These are phyloP conservation scores for Sporothrix curviconia DNA, from an alignment of 2,329 filamentous ascomycete species.

Conservation along the genomic window DNA sequence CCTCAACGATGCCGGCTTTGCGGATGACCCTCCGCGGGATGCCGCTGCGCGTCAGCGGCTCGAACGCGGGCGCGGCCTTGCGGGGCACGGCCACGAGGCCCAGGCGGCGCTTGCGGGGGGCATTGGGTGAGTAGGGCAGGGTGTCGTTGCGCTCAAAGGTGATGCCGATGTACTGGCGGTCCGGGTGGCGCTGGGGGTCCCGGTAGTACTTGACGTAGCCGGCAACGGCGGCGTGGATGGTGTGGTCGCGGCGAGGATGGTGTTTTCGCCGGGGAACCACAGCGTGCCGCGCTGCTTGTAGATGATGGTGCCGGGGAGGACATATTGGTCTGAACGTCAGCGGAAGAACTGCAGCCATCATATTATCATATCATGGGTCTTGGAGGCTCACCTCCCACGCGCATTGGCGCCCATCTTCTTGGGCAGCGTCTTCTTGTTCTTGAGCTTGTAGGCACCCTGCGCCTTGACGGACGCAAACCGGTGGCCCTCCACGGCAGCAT, in stretches of 20 bases:
- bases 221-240: slow-evolving; percentile 75
- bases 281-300: slow-evolving; percentile 92
- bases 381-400: slow-evolving; percentile 61
- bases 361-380: background rate
- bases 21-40: slow-evolving; percentile 29
- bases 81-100: slow-evolving; percentile 57
- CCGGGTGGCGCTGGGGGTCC: slow-evolving; percentile 74
- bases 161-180: slow-evolving; percentile 90
- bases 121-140: slow-evolving; percentile 70
- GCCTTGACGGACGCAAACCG: slow-evolving; percentile 55
- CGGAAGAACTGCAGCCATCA: background rate
- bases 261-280: slow-evolving; percentile 95
- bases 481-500: slow-evolving; percentile 41
- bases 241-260: slow-evolving; percentile 91
- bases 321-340: slow-evolving; percentile 64
- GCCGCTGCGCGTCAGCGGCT: slow-evolving; percentile 32
- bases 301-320: slow-evolving; percentile 94
- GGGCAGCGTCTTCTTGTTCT: slow-evolving; percentile 51
- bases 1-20: slow-evolving; percentile 20
- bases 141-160: slow-evolving; percentile 75
- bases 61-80: slow-evolving; percentile 25
- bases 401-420: slow-evolving; percentile 95
- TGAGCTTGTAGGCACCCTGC: slow-evolving; percentile 62
- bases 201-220: slow-evolving; percentile 97
- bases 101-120: slow-evolving; percentile 66